A percentile compares a stretch with the other conserved stretches of the same genome.
phyloP scores from a whole-genome alignment of 2,329 filamentous ascomycete species.

The Nigrospora sphaerica region DNA sequence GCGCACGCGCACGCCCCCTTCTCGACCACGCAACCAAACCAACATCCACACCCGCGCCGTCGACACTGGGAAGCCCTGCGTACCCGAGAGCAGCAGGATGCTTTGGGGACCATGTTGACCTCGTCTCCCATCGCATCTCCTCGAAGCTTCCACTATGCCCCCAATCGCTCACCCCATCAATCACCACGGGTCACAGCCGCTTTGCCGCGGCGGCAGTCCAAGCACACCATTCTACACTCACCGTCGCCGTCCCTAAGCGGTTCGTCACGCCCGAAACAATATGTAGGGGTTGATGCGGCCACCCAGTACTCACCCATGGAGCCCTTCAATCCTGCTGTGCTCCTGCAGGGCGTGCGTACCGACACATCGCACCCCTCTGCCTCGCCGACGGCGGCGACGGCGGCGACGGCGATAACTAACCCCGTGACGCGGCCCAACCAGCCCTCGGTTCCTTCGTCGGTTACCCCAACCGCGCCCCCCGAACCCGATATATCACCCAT shows the following conservation, averaged over 20 bases:
- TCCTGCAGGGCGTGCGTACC: slow-evolving; percentile 19
- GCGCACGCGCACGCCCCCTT: too few species aligned
- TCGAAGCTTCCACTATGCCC: slow-evolving; percentile 40
- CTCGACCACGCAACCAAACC: not conserved
- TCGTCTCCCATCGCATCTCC: slow-evolving; percentile 50
- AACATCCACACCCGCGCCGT: not conserved
- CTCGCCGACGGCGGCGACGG: slow-evolving; percentile 4
- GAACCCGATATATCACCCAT: slow-evolving; percentile 15
- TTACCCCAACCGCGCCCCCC: slow-evolving; percentile 13
- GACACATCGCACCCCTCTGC: not conserved
- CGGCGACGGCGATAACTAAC: slow-evolving; percentile 1
- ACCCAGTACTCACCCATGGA: slow-evolving; percentile 44
- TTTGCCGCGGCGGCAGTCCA: slow-evolving; percentile 32
- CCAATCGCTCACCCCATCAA: slow-evolving; percentile 34
- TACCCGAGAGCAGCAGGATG: slow-evolving; percentile 31
- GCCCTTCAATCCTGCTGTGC: slow-evolving; percentile 31
- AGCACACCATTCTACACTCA: slow-evolving; percentile 19
- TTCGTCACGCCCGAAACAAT: slow-evolving; percentile 24
- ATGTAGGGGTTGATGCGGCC: slow-evolving; percentile 39
- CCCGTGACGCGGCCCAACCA: not conserved
- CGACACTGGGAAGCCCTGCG: too few species aligned
- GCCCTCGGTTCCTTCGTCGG: slow-evolving; percentile 8
- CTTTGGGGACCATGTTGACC: slow-evolving; percentile 51
- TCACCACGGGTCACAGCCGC: slow-evolving; percentile 32
- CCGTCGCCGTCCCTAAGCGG: slow-evolving; percentile 19